phyloP scores from a whole-genome alignment of 2,329 filamentous ascomycete genomes.

The Nigrospora sphaerica region DNA sequence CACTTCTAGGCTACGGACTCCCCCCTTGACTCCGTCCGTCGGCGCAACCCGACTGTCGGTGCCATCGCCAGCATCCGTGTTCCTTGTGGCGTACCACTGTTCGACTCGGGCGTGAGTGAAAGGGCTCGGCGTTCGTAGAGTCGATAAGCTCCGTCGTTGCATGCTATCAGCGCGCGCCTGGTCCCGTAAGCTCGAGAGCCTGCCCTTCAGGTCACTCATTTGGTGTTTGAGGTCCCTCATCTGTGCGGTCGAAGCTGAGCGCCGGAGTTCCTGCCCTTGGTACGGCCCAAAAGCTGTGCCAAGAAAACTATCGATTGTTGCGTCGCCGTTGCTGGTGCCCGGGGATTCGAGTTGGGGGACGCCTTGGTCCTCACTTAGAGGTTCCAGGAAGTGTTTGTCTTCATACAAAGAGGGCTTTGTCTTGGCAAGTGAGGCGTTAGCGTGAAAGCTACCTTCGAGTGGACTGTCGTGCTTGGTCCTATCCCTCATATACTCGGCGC shows the following conservation, averaged over 20 bases:
- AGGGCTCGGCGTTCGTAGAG: constrained; percentile 67
- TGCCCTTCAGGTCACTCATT: constrained; percentile 78
- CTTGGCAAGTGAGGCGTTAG: constrained; percentile 12
- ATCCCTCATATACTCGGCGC: constrained; percentile 31
- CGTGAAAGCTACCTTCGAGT: constrained; percentile 9
- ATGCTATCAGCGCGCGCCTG: constrained; percentile 74
- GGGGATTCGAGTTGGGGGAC: constrained; percentile 17
- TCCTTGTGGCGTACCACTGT: constrained; percentile 37
- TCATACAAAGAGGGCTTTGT: constrained; percentile 30
- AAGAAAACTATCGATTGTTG: constrained; percentile 28
- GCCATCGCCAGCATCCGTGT: constrained; percentile 13
- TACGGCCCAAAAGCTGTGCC: constrained; percentile 38
- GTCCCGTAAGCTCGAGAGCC: constrained; percentile 73
- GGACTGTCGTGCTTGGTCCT: constrained; percentile 20
- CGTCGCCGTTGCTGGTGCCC: constrained; percentile 17
- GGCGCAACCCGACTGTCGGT: constrained; percentile 7
- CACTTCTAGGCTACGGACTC: background rate
- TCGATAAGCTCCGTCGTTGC: constrained; percentile 70
- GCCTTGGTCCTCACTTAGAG: constrained; percentile 45
- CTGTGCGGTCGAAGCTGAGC: constrained; percentile 66
- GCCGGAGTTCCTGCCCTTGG: constrained; percentile 43
- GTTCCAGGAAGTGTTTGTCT: constrained; percentile 39
- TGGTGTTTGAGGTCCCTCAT: constrained; percentile 72
- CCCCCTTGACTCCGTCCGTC: constrained; percentile 6
- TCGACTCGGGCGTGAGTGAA: constrained; percentile 64